A percentile compares a stretch with the other conserved stretches of the same genome.
phyloP scores from a whole-genome alignment of 2,329 filamentous ascomycete species.

The Emergomyces pasteurianus region DNA sequence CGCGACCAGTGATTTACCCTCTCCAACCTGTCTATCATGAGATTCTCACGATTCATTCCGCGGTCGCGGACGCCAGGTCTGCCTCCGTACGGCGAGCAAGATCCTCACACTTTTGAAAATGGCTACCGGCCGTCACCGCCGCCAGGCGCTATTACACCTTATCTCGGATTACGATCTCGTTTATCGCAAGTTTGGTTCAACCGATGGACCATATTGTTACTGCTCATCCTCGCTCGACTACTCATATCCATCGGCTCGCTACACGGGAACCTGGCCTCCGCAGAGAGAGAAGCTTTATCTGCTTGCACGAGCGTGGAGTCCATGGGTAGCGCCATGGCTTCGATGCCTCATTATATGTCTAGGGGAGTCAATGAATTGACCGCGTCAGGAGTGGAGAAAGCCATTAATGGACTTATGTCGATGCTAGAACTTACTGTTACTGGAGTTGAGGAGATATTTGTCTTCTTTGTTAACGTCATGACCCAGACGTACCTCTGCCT shows the following conservation, averaged over 20 bases:
- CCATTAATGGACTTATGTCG: slow-evolving; percentile 66
- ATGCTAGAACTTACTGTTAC: slow-evolving; percentile 70
- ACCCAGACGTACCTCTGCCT: slow-evolving; percentile 84
- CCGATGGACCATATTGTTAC: slow-evolving; percentile 81
- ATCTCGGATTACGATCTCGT: slow-evolving; percentile 77
- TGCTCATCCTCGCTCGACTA: slow-evolving; percentile 73
- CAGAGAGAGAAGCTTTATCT: slow-evolving; percentile 69
- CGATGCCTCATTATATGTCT: slow-evolving; percentile 93
- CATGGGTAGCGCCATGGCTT: slow-evolving; percentile 88
- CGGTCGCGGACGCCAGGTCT: slow-evolving; percentile 27
- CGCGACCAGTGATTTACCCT: slow-evolving; percentile 1
- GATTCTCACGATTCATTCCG: slow-evolving; percentile 20
- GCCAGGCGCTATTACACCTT: slow-evolving; percentile 68
- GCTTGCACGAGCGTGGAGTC: slow-evolving; percentile 89
- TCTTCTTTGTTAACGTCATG: slow-evolving; percentile 88
- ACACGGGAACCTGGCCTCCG: slow-evolving; percentile 60
- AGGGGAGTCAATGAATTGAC: slow-evolving; percentile 78
- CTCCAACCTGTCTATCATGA: slow-evolving; percentile 14
- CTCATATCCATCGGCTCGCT: slow-evolving; percentile 64
- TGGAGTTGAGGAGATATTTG: slow-evolving; percentile 71
- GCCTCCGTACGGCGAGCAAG: slow-evolving; percentile 30
- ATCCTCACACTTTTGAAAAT: slow-evolving; percentile 31
- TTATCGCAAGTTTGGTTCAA: slow-evolving; percentile 97
- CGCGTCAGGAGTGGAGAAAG: slow-evolving; percentile 65
- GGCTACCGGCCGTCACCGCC: slow-evolving; percentile 44